Base-by-base conservation (phyloP, 2,329 filamentous ascomycete genomes). In the Leptographium wingfieldii region DNA sequence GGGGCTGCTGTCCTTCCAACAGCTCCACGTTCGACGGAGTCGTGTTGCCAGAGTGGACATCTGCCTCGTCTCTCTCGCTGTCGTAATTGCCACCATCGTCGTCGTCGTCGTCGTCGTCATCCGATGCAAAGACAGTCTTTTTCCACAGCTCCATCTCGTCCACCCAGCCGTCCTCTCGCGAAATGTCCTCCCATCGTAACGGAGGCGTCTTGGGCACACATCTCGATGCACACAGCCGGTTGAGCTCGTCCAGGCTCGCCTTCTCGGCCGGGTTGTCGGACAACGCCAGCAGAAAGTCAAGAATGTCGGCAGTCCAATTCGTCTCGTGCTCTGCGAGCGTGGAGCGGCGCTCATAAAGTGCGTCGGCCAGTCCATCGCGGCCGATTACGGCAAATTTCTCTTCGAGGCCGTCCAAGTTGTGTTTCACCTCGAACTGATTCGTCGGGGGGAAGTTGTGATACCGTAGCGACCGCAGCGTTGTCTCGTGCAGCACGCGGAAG, bases 341-440 rank as follows among this genome's bases (percentile, higher is more conserved):
- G 0, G 64, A 63, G 5, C 69, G 66, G 16, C 72, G 69, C 38
- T 73, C 68, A 12, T 79, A 74, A 25, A 96, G 72, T 62, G 84
- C 80, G 48, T 92, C 85, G 14, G 90, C 90, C 31, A 96, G 75
- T 48, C 83, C 83, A 66, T 96, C 92, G 63, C 88, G 84, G 68
- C 88, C 86, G 55, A 90, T 79, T 59, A 97, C 80, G 38, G 84
- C 81, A 66, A 96, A 94, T 66, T 92, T 91, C 73, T 97, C 94
- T 65, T 92, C 86, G 3, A 96, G 76, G 1, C 88, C 88, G 56
- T 83, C 76, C 2, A 92, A 76, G 43, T 78, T 79, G 46, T 79
- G 79, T 48, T 80, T 74, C 25, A 92, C 81, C 53, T 88, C 84
- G 68, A 92, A 92, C 65, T 89, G 87, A 67, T 92, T 89, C 1